Evolutionary conservation across 768 basidiomycete species (phyloP), one percentile per base, ranked within the genome.

Genomic region (Gautieria morchelliformis): DNA sequence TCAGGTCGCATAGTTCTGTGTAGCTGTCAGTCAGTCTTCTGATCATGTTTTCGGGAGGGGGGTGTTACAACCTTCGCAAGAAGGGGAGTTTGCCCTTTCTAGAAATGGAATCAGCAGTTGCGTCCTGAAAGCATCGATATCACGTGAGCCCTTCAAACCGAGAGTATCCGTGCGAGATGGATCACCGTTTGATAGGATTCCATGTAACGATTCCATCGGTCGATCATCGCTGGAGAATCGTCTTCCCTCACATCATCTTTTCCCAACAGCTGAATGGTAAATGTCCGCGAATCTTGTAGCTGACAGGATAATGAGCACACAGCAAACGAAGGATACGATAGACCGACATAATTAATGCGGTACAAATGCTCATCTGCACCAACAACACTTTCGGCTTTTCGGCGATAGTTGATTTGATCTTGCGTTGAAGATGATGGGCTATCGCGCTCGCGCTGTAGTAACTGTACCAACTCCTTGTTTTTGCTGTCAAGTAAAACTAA

Each of bases 361-460:
- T 88, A 89, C 14, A 89, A 68, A 63, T 88, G 87, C 64, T 89
- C 87, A 59, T 89, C 88, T 0, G 83, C 82, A 10, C 85, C 85
- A 47, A 86, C 67, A 32, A 85, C 77, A 59, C 81, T 85, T 65
- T 89, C 87, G 0, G 82, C 82, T 49, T 78, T 79, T 42, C 80
- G 76, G 39, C 87, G 78, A 54, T 76, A 80, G 63, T 82, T 84
- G 53, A 82, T 81, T 58, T 83, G 79, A 58, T 90, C 88, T 61
- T 90, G 87, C 0, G 80, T 80, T 0, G 84, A 86, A 3, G 83
- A 83, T 3, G 69, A 72, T 1, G 71, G 63, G 5, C 87, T 65
- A 17, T 78, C 76, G 30, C 87, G 74, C 55, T 90, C 89, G 7
- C 81, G 78, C 65, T 85, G 85, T 58, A 91, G 69, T 17, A 81